These are phyloP conservation scores for Trichoderma koningiopsis DNA, from an alignment of 2,329 filamentous ascomycete species.

Conservation along the genomic window DNA sequence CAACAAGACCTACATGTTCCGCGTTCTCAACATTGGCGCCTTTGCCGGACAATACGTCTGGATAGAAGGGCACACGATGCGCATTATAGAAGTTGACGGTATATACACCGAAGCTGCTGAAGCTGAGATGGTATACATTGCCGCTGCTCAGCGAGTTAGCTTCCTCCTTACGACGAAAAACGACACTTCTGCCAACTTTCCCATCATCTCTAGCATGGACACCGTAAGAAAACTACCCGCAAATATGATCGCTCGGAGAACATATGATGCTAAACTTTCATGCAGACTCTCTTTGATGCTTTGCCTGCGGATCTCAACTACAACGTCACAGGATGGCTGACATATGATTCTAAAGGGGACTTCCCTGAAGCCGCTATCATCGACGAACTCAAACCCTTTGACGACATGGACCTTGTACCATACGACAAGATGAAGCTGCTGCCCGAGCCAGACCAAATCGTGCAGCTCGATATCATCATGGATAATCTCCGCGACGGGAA, in stretches of 20 bases:
- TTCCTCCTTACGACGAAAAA: conserved; percentile 66
- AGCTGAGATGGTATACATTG: conserved; percentile 65
- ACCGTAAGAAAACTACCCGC: conserved; percentile 46
- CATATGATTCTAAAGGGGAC: conserved; percentile 54
- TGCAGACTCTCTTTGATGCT: conserved; percentile 64
- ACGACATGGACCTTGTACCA: conserved; percentile 73
- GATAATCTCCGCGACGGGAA: conserved; percentile 63
- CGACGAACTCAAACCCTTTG: conserved; percentile 66
- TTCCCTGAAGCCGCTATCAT: conserved; percentile 55
- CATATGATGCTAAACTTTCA: neutral
- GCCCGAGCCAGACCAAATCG: conserved; percentile 61
- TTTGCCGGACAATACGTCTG: conserved; percentile 69
- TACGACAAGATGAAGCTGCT: conserved; percentile 65
- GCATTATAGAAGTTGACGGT: conserved; percentile 73
- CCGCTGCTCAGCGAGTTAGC: conserved; percentile 67
- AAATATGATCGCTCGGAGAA: neutral
- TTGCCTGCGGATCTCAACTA: conserved; percentile 69
- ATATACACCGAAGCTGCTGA: conserved; percentile 64
- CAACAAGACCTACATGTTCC: conserved; percentile 71
- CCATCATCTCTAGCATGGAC: conserved; percentile 72
- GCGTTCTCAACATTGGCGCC: conserved; percentile 72
- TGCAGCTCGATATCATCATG: conserved; percentile 67
- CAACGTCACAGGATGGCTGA: conserved; percentile 67
- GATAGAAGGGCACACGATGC: conserved; percentile 68
- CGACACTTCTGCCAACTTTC: conserved; percentile 63